Base-by-base conservation (phyloP, 176 grass and related monocot genomes). In the Zizania latifolia region DNA sequence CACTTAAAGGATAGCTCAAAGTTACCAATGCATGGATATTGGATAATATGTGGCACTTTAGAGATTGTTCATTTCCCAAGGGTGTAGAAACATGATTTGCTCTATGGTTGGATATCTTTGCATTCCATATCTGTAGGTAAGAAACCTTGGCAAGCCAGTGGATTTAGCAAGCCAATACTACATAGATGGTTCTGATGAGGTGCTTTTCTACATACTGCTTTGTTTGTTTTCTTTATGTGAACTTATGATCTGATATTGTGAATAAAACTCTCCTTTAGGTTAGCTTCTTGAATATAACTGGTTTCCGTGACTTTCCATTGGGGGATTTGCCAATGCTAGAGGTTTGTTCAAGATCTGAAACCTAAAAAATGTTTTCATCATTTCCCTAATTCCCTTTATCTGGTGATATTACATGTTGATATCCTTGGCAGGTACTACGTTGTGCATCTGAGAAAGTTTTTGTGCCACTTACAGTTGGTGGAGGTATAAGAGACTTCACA, bases 241-340 rank as follows among this genome's bases (percentile, higher is more conserved):
- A 79, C 4, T 67, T 55, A 56, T 62, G 43, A 40, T 67, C 39
- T 89, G 21, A 89, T 80, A 57, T 56, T 23, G 68, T 77, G 35
- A 70, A 71, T 78, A 68, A 65, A 61, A 22, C 58, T 57, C 15
- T 29, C 29, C 76, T 61, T 77, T 72, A 99, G 95, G 84, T 99
- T 81, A 99, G 95, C 63, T 99, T 99, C 84, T 87, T 99, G 82
- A 99, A 94, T 86, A 94, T 99, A 86, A 99, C 95, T 71, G 95
- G 95, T 54, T 99, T 99, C 76, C 95, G 95, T 36, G 95, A 93
- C 86, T 99, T 99, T 62, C 91, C 95, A 33, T 70, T 99, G 82
- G 95, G 91, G 70, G 95, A 99, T 90, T 84, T 99, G 58, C 95
- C 91, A 69, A 99, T 99, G 95, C 84, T 99, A 79, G 79, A 99